Evolutionary conservation across 768 basidiomycete genomes (phyloP), one percentile per base, ranked within the genome.

Genomic region (Trametes sanguinea): DNA sequence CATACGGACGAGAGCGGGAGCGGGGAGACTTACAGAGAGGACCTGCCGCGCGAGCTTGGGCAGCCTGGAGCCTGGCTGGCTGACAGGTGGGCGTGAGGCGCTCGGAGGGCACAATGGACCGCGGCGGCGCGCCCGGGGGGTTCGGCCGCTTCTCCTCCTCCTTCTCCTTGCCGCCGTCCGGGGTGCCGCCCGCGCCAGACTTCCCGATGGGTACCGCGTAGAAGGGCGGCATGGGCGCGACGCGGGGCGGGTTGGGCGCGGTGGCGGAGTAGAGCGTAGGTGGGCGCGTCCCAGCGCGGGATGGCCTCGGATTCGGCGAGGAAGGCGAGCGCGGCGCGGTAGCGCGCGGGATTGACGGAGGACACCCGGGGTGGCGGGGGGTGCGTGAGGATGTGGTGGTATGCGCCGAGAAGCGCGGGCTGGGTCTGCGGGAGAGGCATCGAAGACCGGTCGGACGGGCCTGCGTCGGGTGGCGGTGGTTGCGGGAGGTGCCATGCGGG

Each of bases 311-410:
- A 76, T 54, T 87, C 82, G 0, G 78, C 71, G 39, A 92, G 79
- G 8, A 92, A 76, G 0, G 86, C 80, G 82, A 92, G 85, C 4
- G 88, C 86, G n/a, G 92, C 85, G 68, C 85, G 86, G 75, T 92
- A 90, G 46, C 88, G 82, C 4, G 84, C 75, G 33, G 86, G 85
- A 55, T 84, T 89, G 3, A 84, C 75, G 9, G 82, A 67, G 5
- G 77, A 76, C 0, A 79, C 76, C 54, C 77, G 75, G 0, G 80
- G 71, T 0, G 84, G 76, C 0, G 86, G 82, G 1, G 88, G 87
- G 65, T 91, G 85, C 0, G 87, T 90, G 52, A 91, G 80, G 62
- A 91, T 87, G 65, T 92, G 86, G 64, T 90, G 91, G 68, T 90
- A 92, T 5, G 88, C 90, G 11, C 78, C 76, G 45, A 89, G 72